A percentile compares a stretch with the other conserved stretches of the same genome.
Evolutionary conservation across 148 eudicot genomes (phyloP).

Genomic region (Arctostaphylos glauca): DNA sequence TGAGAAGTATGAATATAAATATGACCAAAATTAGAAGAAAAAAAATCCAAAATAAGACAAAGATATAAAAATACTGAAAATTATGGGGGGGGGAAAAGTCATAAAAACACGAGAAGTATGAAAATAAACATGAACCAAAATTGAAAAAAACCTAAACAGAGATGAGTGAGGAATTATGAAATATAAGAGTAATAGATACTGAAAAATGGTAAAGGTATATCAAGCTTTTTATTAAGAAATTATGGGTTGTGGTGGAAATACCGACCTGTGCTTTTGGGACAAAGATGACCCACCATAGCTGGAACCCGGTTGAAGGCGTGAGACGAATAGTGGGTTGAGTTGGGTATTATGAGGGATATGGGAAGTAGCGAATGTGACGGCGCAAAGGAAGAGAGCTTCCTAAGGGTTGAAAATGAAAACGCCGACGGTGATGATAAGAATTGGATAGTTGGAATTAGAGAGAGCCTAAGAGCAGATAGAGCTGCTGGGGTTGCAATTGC

Average conservation of each 20-base stretch:
- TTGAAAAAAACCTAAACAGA: too few relatives aligned
- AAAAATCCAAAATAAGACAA: too few relatives aligned
- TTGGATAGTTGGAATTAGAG: slow-evolving; percentile 24
- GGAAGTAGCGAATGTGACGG: slow-evolving; percentile 10
- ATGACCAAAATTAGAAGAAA: too few relatives aligned
- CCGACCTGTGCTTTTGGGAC: slow-evolving; percentile 28
- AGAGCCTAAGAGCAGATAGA: slow-evolving; percentile 18
- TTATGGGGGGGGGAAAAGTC: too few relatives aligned
- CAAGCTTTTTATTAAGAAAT: not conserved
- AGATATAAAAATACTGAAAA: too few relatives aligned
- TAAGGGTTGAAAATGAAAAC: slow-evolving; percentile 11
- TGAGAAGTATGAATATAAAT: too few relatives aligned
- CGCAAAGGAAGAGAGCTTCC: slow-evolving; percentile 12
- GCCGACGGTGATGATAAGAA: not conserved
- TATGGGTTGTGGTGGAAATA: not conserved
- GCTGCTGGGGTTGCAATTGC: slow-evolving; percentile 22
- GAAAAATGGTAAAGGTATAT: too few relatives aligned
- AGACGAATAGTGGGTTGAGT: slow-evolving; percentile 18
- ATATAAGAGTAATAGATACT: too few relatives aligned
- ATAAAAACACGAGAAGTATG: too few relatives aligned
- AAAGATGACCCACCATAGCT: slow-evolving; percentile 30
- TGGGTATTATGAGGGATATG: slow-evolving; percentile 17
- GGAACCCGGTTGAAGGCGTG: slow-evolving; percentile 17
- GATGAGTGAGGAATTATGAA: too few relatives aligned
- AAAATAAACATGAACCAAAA: too few relatives aligned